phyloP scores from a whole-genome alignment of 352 stramenopile genomes.

The Phytophthora syringae region DNA sequence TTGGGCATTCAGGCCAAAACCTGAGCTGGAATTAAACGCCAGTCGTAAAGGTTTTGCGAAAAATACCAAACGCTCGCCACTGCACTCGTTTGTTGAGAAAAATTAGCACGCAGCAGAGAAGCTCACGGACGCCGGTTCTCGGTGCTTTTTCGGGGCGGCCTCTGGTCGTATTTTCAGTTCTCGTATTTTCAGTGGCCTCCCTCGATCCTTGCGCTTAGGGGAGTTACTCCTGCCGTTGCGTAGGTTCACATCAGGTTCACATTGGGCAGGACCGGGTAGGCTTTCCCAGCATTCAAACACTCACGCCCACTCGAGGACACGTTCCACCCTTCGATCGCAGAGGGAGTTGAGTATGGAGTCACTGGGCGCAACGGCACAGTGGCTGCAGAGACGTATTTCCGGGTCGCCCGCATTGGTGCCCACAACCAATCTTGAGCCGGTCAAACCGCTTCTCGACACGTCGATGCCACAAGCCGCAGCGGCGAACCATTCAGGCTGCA shows the following conservation, averaged over 20 bases:
- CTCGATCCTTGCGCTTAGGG: conserved; percentile 13
- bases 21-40: too few species aligned
- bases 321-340: conserved; percentile 43
- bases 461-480: conserved; percentile 8
- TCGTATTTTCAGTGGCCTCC: conserved; percentile 16
- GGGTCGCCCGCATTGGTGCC: conserved; percentile 5
- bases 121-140: conserved; percentile 17
- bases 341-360: conserved; percentile 39
- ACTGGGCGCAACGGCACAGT: conserved; percentile 24
- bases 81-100: too few species aligned
- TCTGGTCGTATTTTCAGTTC: conserved; percentile 11
- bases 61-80: too few species aligned
- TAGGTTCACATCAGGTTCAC: conserved; percentile 29
- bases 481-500: conserved; percentile 26
- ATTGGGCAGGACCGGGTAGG: background rate
- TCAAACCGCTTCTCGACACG: conserved; percentile 20
- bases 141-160: conserved; percentile 30
- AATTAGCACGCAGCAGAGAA: conserved; percentile 16
- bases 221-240: conserved; percentile 27
- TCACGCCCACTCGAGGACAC: conserved; percentile 25
- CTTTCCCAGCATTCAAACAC: conserved; percentile 37
- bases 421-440: conserved; percentile 33
- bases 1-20: background rate
- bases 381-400: conserved; percentile 5
- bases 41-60: too few species aligned